Evolutionary conservation across 2,329 filamentous ascomycete genomes (phyloP).

Genomic region (Colletotrichum endophyticum): DNA sequence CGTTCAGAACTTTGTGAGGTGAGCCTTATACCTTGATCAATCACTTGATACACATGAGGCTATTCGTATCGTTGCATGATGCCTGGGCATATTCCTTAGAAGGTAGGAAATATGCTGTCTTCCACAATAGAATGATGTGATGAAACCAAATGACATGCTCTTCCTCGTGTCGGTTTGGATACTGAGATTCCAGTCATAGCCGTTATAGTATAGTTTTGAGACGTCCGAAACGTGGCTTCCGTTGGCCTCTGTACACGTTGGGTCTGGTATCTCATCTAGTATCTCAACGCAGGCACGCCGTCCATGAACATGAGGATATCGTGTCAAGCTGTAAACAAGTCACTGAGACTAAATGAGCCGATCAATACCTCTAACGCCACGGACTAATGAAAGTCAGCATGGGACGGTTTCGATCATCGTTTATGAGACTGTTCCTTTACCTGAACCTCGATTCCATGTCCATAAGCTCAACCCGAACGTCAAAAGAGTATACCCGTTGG

Average conservation of each 20-base stretch:
- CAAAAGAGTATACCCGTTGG: background rate
- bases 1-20: background rate
- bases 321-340: background rate
- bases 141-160: accelerated
- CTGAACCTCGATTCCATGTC: background rate
- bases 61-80: background rate
- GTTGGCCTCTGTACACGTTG: background rate
- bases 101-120: background rate
- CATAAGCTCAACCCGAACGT: background rate
- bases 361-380: no score
- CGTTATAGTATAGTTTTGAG: background rate
- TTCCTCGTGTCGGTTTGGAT: background rate
- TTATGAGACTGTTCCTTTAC: background rate
- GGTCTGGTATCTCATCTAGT: background rate
- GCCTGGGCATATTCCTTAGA: background rate
- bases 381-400: no score
- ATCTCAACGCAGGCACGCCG: background rate
- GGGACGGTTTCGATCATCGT: background rate
- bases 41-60: background rate
- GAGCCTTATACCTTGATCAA: background rate
- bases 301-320: background rate
- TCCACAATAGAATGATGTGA: background rate
- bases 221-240: background rate
- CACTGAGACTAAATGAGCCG: no score
- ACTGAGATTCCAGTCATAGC: background rate